Base-by-base conservation (phyloP, 192 early-diverging fungal species). In the Coemansia sp. region DNA sequence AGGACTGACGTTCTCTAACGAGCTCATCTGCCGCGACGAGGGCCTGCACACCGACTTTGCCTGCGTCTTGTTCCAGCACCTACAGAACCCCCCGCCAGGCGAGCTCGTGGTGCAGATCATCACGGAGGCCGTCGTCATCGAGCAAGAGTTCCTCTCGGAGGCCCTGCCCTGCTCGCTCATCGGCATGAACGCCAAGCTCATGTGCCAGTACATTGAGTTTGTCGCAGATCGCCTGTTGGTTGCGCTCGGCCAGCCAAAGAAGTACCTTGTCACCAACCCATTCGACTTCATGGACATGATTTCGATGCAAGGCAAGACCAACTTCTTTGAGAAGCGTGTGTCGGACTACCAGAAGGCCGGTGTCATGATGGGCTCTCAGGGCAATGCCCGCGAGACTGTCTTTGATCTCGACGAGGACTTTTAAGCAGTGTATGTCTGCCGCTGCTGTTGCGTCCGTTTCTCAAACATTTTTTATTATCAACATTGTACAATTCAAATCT, bases 201-300 rank as follows among this genome's bases (percentile, higher is more conserved):
- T 99, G 97, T 91, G 90, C 73, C 89, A 90, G 87, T 99, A 99
- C 85, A 97, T 99, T 80, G 96, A 98, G 85, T 99, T 99, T 84
- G 97, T 99, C 16, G 97, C 97, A 15, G 97, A 99, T 75, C 87
- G 96, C 64, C 86, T 99, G 46, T 83, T 97, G 66, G 94, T 97
- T 12, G 92, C 93, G 16, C 88, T 99, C 15, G 95, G 95, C 36
- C 91, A 88, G 73, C 75, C 81, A 36, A 99, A 99, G 87, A 72
- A 89, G 72, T 99, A 92, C 89, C 89, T 91, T 16, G 87, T 83
- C 4, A 79, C 89, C 70, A 99, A 99, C 75, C 97, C 97, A 49
- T 99, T 99, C 71, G 97, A 99, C 77, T 99, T 98, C 77, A 99
- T 99, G 97, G 97, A 97, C 77, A 84, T 99, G 83, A 97, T 98